Percentiles rank a stretch among this genome's conserved stretches.
phyloP scores from a whole-genome alignment of 139 green algal species.

The Astrephomene gubernaculifera region DNA sequence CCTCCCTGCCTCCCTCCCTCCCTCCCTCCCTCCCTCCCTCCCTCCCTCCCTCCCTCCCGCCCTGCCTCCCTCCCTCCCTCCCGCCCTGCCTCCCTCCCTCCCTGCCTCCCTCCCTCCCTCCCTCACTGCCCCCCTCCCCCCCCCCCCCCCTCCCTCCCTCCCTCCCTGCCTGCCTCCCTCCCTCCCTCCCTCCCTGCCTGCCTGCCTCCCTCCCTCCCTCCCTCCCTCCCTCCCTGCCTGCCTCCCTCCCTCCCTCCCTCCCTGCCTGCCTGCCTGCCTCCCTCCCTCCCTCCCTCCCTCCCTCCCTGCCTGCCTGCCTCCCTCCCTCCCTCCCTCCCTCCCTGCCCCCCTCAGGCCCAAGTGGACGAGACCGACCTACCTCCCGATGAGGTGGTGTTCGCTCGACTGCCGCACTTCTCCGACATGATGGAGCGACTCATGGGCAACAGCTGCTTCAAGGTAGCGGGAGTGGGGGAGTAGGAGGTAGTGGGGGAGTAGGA shows the following conservation, averaged over 20 bases:
- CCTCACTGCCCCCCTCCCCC: neutral
- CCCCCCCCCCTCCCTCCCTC: too few species aligned
- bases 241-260: neutral
- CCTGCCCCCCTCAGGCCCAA: neutral
- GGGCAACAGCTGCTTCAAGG: conserved; percentile 10
- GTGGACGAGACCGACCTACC: conserved; percentile 17
- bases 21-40: neutral
- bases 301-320: neutral
- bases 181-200: too few species aligned
- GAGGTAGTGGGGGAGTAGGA: neutral
- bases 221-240: too few species aligned
- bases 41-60: neutral
- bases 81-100: neutral
- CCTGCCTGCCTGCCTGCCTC: neutral
- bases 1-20: too few species aligned
- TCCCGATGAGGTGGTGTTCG: neutral
- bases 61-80: neutral
- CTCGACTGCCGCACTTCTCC: conserved; percentile 22
- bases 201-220: too few species aligned
- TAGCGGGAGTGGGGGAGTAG: neutral
- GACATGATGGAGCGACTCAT: conserved; percentile 14
- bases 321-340: neutral
- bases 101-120: neutral
- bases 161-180: too few species aligned
- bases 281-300: neutral